phyloP scores from a whole-genome alignment of 352 stramenopile genomes.

The Phytophthora melonis region DNA sequence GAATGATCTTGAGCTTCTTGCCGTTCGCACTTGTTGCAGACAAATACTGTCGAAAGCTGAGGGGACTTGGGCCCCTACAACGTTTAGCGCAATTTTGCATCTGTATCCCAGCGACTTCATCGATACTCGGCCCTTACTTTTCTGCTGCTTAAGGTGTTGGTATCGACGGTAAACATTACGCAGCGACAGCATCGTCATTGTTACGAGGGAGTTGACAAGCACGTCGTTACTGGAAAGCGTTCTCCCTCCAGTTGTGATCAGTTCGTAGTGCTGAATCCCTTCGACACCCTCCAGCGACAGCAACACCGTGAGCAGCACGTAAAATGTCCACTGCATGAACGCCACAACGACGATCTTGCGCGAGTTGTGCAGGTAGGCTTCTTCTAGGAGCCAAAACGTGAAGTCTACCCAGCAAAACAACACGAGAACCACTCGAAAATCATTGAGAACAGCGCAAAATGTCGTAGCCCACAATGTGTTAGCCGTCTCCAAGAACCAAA shows the following conservation, averaged over 20 bases:
- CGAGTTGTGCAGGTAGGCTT: conserved; percentile 1
- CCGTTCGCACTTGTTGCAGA: not conserved
- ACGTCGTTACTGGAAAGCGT: not conserved
- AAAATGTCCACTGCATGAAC: not conserved
- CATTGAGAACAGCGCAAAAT: not conserved
- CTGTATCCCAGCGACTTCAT: not conserved
- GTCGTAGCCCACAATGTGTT: not conserved
- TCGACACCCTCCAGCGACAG: not conserved
- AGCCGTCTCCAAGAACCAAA: not conserved
- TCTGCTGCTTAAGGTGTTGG: not conserved
- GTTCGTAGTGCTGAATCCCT: not conserved
- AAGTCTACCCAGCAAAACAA: conserved; percentile 1
- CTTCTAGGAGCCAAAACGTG: not conserved
- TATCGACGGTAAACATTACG: not conserved
- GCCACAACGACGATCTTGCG: not conserved
- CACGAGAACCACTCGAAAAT: not conserved
- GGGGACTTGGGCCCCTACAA: not conserved
- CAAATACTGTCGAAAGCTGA: not conserved
- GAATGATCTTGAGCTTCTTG: not conserved
- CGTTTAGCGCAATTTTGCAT: not conserved
- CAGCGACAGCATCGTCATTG: not conserved
- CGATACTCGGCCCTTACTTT: not conserved
- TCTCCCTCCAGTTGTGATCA: not conserved
- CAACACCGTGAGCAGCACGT: not conserved
- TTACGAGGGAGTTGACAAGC: not conserved